Percentiles rank a stretch among this genome's conserved stretches.
phyloP scores from a whole-genome alignment of 345 rosid species.

The Kandelia obovata region DNA sequence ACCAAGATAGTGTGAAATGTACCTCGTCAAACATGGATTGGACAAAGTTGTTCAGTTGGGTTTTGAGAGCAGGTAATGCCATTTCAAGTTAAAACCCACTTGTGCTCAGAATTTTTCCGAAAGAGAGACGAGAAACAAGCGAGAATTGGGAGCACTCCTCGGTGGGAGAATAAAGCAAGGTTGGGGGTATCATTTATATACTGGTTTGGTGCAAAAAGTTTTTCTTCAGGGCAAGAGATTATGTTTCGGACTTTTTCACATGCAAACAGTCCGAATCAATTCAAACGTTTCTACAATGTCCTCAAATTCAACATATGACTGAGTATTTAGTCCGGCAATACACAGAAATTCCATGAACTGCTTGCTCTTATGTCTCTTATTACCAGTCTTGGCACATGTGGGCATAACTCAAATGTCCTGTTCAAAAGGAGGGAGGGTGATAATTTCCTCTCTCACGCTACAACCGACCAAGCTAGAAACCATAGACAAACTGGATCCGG shows the following conservation, averaged over 20 bases:
- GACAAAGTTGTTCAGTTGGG: slow-evolving; percentile 17
- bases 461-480: neutral
- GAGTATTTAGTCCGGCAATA: too few species aligned
- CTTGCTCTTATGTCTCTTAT: too few species aligned
- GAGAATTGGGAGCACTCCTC: neutral
- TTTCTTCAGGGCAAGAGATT: too few species aligned
- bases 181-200: neutral
- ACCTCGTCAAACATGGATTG: slow-evolving; percentile 27
- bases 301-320: too few species aligned
- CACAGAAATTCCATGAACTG: too few species aligned
- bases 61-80: slow-evolving; percentile 19
- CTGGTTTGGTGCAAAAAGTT: too few species aligned
- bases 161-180: neutral
- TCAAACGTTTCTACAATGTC: too few species aligned
- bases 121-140: neutral
- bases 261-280: too few species aligned
- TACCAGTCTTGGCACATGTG: neutral
- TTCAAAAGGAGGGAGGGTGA: neutral
- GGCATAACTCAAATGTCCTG: neutral
- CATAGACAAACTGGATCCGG: neutral
- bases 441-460: slow-evolving; percentile 2
- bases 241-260: too few species aligned
- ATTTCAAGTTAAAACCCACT: slow-evolving; percentile 2
- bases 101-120: too few species aligned
- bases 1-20: neutral